Evolutionary conservation across 2,329 filamentous ascomycete species (phyloP).

Genomic region (Penicillium sp.): DNA sequence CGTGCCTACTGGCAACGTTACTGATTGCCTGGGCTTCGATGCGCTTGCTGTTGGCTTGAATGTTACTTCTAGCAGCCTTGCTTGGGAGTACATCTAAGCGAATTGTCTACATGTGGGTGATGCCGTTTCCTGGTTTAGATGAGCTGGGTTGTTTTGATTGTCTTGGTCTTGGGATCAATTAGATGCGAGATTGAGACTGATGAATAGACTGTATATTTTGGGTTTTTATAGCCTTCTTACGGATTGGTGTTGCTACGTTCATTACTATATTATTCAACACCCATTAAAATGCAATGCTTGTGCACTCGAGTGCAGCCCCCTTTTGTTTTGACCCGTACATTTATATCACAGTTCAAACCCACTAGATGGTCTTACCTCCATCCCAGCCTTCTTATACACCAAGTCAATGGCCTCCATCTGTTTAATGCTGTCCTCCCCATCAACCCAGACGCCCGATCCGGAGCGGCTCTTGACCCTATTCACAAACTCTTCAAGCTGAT

Average conservation of each 20-base stretch:
- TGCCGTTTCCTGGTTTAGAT: not conserved
- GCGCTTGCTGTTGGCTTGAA: slow-evolving; percentile 28
- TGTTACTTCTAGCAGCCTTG: slow-evolving; percentile 23
- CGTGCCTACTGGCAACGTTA: slow-evolving; percentile 39
- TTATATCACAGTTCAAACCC: not conserved
- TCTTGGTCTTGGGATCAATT: not conserved
- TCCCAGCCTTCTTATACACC: slow-evolving; percentile 47
- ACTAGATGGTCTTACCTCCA: slow-evolving; percentile 11
- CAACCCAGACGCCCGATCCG: slow-evolving; percentile 42
- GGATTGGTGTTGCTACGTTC: not conserved
- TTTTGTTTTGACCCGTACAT: too few species aligned
- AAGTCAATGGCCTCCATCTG: slow-evolving; percentile 51
- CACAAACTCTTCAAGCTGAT: slow-evolving; percentile 53
- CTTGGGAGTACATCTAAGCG: slow-evolving; percentile 42
- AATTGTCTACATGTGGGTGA: not conserved
- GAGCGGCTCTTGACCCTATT: slow-evolving; percentile 44
- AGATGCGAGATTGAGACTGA: not conserved
- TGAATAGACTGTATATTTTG: not conserved
- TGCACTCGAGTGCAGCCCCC: not conserved
- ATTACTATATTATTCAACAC: not conserved
- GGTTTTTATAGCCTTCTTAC: not conserved
- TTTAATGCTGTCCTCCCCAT: slow-evolving; percentile 43
- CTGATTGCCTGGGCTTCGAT: slow-evolving; percentile 40
- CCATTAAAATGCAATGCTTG: not conserved
- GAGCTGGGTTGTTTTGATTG: not conserved